These are phyloP conservation scores for Nannizziopsis barbatae DNA, from an alignment of 2,329 filamentous ascomycete species.

Conservation along the genomic window DNA sequence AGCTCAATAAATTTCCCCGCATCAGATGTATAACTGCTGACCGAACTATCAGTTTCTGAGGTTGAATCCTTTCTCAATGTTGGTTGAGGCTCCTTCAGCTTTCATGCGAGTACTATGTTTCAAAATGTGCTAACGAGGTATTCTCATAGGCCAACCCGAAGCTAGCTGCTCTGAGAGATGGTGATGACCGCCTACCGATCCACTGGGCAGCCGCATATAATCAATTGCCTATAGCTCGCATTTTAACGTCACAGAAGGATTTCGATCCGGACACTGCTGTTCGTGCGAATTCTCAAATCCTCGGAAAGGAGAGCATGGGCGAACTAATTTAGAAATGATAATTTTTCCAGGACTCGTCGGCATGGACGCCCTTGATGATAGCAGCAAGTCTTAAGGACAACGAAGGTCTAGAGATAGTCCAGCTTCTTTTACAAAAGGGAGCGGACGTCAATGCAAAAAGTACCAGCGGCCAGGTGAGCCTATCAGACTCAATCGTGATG, in stretches of 20 bases:
- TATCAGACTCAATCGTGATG: no score
- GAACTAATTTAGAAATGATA: neutral
- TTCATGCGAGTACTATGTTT: constrained; percentile 1
- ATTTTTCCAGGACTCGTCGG: constrained; percentile 33
- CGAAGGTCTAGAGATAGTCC: constrained; percentile 36
- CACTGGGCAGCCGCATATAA: constrained; percentile 92
- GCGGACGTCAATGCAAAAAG: constrained; percentile 38
- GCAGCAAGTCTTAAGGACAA: constrained; percentile 38
- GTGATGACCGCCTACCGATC: constrained; percentile 78
- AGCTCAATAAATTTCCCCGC: constrained; percentile 10
- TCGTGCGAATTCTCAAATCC: constrained; percentile 1
- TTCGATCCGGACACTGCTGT: constrained; percentile 81
- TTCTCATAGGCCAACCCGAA: constrained; percentile 60
- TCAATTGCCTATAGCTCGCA: constrained; percentile 58
- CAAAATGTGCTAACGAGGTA: neutral
- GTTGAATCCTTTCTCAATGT: constrained; percentile 67
- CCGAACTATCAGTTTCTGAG: constrained; percentile 43
- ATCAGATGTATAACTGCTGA: constrained; percentile 2
- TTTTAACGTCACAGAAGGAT: constrained; percentile 57
- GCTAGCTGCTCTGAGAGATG: constrained; percentile 61
- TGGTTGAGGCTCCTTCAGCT: constrained; percentile 23
- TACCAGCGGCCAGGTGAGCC: constrained; percentile 32
- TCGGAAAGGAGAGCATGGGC: neutral
- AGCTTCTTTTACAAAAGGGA: constrained; percentile 37
- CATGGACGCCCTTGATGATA: constrained; percentile 43